Evolutionary conservation across 2,329 filamentous ascomycete species (phyloP), one percentile per base, ranked within the genome.

Genomic region (Colletotrichum tabaci): DNA sequence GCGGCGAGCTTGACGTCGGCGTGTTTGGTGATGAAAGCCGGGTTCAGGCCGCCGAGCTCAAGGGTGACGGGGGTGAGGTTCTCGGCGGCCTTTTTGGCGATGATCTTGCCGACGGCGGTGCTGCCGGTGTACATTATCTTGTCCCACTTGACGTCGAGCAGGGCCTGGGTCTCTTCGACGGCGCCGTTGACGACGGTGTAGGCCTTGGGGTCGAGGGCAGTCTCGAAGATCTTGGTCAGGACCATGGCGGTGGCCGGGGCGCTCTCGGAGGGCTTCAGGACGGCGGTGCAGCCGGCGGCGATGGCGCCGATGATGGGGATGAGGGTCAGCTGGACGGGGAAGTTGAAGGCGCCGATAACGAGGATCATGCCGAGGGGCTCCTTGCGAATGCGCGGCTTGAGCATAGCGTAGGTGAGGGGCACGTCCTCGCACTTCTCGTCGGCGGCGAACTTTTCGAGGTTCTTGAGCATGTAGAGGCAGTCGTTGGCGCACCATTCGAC

Each of bases 91-190:
- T 97, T 98, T 81, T 95, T 92, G 58, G 94, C 90, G 64, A 98
- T 91, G 77, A 98, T 95, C 79, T 92, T 94, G 78, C 94, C 96
- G 21, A 98, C 94, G 38, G 80, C 84, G 63, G 88, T 88, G 77
- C 91, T 92, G 66, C 96, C 96, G 1, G 96, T 99, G 85, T 98
- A 99, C 86, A 96, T 95, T 78, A 99, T 97, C 88, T 98, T 98
- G 84, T 97, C 95, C 92, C 95, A 99, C 82, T 96, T 96, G 84
- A 95, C 90, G 69, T 96, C 90, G 44, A 99, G 88, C 55, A 98
- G 84, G 15, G 91, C 91, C 56, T 93, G 94, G 4, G 93, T 95
- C 86, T 98, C 94, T 4, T 92, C 87, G 23, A 98, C 84, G 38
- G 86, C 91, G 72, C 96, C 96, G 80, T 98, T 96, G 75, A 98